Conservation (phyloP, 2,329 filamentous ascomycete genomes). For the Fusarium pseudocircinatum region DNA sequence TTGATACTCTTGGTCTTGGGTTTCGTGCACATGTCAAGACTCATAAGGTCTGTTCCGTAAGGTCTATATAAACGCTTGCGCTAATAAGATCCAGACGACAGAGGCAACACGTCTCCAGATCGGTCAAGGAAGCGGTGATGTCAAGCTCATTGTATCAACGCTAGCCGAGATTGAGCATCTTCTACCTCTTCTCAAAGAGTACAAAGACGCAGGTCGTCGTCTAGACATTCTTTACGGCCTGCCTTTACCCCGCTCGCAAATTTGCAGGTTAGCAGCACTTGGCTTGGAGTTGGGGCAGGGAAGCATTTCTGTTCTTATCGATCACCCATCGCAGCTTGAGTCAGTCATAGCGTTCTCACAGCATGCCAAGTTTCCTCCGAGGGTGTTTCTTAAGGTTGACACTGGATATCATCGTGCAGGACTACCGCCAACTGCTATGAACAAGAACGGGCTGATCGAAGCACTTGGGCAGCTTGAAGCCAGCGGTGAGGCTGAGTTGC, state of each 20-base stretch:
- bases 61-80: fast-evolving
- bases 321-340: constrained; percentile 61
- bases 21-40: constrained; percentile 74
- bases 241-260: constrained; percentile 64
- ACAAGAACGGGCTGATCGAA: constrained; percentile 51
- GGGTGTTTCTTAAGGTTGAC: constrained; percentile 69
- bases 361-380: constrained; percentile 42
- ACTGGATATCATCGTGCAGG: constrained; percentile 72
- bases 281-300: constrained; percentile 55
- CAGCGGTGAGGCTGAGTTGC: constrained; percentile 5
- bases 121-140: constrained; percentile 50
- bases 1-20: constrained; percentile 57
- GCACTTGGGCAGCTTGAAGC: constrained; percentile 43
- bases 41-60: constrained; percentile 61
- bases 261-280: constrained; percentile 59
- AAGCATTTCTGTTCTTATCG: constrained; percentile 64
- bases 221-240: constrained; percentile 67
- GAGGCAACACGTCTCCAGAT: constrained; percentile 66
- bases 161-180: constrained; percentile 67
- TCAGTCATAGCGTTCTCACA: constrained; percentile 45
- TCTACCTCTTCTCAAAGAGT: constrained; percentile 59
- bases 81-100: constrained; percentile 54
- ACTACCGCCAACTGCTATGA: constrained; percentile 55
- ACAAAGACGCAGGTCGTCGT: constrained; percentile 16
- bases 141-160: constrained; percentile 69